A percentile compares a stretch with the other conserved stretches of the same genome.
Conservation (phyloP, 140 eudicot genomes). For the Bidens hawaiensis region DNA sequence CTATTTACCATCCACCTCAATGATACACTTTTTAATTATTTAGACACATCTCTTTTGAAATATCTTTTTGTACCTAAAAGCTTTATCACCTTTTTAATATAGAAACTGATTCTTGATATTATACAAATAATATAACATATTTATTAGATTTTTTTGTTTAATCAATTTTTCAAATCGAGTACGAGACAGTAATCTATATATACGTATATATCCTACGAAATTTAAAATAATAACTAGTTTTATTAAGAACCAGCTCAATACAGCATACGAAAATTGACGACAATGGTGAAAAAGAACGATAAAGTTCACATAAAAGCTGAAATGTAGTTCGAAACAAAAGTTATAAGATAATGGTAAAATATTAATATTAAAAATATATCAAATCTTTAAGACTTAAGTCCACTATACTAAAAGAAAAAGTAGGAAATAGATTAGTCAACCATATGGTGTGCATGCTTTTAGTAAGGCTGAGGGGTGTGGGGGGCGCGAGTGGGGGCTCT, state of each 20-base stretch:
- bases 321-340: background rate
- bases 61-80: background rate
- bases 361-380: background rate
- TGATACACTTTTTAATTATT: background rate
- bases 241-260: background rate
- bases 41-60: background rate
- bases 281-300: background rate
- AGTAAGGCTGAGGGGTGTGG: too few species aligned
- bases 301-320: background rate
- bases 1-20: conserved; percentile 8
- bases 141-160: background rate
- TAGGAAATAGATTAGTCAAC: conserved; percentile 21
- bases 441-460: conserved; percentile 30
- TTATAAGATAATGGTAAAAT: background rate
- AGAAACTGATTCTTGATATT: background rate
- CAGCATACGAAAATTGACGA: background rate
- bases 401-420: background rate
- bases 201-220: background rate
- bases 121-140: too few species aligned
- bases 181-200: background rate
- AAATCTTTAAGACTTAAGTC: background rate
- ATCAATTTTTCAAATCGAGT: background rate
- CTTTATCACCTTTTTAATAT: background rate
- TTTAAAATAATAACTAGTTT: background rate
- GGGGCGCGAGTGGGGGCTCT: too few species aligned